A percentile compares a stretch with the other conserved stretches of the same genome.
Evolutionary conservation across 441 rosid species (phyloP).

Genomic region (Manihot esculenta): DNA sequence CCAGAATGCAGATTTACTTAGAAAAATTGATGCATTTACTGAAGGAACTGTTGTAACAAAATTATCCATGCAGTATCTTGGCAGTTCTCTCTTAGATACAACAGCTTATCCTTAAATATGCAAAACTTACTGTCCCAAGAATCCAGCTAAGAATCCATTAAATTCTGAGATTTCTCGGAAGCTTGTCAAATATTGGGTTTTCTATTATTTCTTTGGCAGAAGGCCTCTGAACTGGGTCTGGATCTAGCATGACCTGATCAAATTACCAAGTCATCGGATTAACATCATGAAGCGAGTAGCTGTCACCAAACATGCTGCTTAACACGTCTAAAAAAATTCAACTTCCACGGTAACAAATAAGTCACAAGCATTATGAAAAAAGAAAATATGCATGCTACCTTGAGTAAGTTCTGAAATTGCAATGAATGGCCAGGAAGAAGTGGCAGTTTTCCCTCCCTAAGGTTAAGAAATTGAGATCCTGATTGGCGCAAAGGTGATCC

Average conservation of each 20-base stretch:
- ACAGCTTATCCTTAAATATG: constrained; percentile 2
- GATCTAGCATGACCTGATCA: constrained; percentile 73
- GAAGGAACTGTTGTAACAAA: constrained; percentile 10
- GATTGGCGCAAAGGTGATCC: constrained; percentile 77
- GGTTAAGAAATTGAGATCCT: constrained; percentile 59
- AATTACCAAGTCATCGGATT: constrained; percentile 25
- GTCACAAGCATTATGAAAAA: neutral
- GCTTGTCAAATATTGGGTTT: constrained; percentile 61
- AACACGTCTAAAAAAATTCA: neutral
- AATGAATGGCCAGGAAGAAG: constrained; percentile 85
- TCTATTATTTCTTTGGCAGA: constrained; percentile 60
- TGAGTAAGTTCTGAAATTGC: constrained; percentile 80
- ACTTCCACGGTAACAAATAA: neutral
- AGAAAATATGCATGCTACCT: constrained; percentile 41
- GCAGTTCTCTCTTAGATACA: constrained; percentile 3
- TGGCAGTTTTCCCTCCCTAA: constrained; percentile 80
- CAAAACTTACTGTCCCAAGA: constrained; percentile 19
- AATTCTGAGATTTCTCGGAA: constrained; percentile 29
- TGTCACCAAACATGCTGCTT: no score
- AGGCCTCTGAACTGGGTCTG: constrained; percentile 72
- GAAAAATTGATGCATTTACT: constrained; percentile 31
- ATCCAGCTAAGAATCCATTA: neutral
- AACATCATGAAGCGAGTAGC: neutral
- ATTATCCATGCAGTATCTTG: constrained; percentile 7
- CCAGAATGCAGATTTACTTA: constrained; percentile 1